Evolutionary conservation across 2,329 filamentous ascomycete genomes (phyloP), one percentile per base, ranked within the genome.

Genomic region (Diaporthe vexans): DNA sequence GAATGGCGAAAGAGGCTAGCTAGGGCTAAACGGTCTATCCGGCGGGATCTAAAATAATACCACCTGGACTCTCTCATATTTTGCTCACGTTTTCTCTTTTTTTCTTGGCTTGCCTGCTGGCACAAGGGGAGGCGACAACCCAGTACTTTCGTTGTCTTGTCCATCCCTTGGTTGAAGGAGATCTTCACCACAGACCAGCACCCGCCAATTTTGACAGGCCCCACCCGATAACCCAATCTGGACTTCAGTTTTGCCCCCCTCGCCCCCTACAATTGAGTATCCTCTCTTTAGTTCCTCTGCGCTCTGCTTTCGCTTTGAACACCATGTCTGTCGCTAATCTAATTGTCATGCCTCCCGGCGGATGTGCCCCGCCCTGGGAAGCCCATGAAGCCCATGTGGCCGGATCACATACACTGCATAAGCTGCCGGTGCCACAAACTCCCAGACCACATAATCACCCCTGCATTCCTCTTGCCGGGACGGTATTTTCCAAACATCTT

Each of bases 311-410:
- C 58, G 70, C 70, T 63, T 56, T 72, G 46, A 72, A 46, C 37
- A 51, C 43, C 15, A 73, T 84, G 82, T 83, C 81, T 84, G 79
- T 82, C 81, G 77, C 77, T 82, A 84, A 86, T 86, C 80, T 86
- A 79, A 76, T 80, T 78, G 77, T 79, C 85, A 85, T 86, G 80
- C 84, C 84, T 77, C 43, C 35, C 35, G 70, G 57, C 48, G 33
- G 33, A 54, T 54, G 48, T 43, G 57, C 24, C 57, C 69, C 57
- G 69, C 69, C 67, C 57, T 52, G 48, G 33, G 59, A 52, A 46
- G 59, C 46, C 72, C 75, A 76, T 74, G 59, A 52, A 46, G 59
- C 46, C 72, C 76, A 76, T 74, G 74, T 73, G 69, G 73, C 68
- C 59, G 52, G 43, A 43, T 9, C 43, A 33, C 52, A 51, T 35